Percentiles rank a stretch among this genome's conserved stretches.
phyloP scores from a whole-genome alignment of 176 grass and related monocot genomes.

The Juncus effusus region DNA sequence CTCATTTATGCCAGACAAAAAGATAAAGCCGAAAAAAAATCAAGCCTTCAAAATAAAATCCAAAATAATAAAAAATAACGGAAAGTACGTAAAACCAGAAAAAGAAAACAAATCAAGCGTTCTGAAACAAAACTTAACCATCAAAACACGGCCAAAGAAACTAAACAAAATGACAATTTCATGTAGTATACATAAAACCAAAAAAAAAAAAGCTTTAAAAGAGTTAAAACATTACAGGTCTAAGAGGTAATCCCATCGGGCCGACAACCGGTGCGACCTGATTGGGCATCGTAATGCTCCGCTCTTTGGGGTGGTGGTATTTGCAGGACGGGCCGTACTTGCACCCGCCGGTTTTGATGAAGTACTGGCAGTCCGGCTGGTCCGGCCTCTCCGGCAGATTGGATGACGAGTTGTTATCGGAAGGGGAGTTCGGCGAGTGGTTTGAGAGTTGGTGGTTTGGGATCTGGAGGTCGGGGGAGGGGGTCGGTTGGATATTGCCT shows the following conservation, averaged over 20 bases:
- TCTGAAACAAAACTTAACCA: no score
- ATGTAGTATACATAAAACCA: no score
- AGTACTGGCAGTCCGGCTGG: conserved; percentile 41
- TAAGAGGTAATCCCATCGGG: conserved; percentile 36
- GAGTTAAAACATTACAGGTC: conserved; percentile 33
- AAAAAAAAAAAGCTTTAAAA: background rate
- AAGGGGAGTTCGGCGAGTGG: conserved; percentile 2
- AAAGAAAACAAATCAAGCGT: no score
- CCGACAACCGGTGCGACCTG: conserved; percentile 15
- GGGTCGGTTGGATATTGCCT: conserved; percentile 9
- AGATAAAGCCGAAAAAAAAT: no score
- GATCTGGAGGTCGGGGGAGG: background rate
- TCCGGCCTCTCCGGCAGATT: conserved; percentile 41
- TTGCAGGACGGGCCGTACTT: conserved; percentile 45
- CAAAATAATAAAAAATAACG: no score
- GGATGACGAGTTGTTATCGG: conserved; percentile 6
- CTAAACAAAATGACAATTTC: no score
- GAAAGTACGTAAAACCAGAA: no score
- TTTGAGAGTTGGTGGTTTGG: background rate
- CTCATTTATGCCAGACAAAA: no score
- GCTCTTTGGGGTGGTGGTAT: conserved; percentile 44
- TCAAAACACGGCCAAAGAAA: no score
- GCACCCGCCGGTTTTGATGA: conserved; percentile 39
- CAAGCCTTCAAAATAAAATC: no score
- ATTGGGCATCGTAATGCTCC: conserved; percentile 2